Evolutionary conservation across 192 early-diverging fungal species (phyloP).

Genomic region (Chytriomyces sp.): DNA sequence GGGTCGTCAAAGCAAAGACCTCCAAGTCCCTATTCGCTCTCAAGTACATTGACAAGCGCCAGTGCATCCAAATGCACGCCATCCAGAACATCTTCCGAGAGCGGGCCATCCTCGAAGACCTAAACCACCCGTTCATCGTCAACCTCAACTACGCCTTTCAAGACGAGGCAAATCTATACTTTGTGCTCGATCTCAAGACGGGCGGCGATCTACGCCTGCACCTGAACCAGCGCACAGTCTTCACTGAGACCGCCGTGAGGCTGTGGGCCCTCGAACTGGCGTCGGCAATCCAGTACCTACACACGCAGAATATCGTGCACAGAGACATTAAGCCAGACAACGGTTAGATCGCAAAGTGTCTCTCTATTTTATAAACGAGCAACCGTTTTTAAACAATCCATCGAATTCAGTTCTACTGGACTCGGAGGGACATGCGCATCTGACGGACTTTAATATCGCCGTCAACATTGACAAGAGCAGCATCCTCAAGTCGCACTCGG

Average conservation of each 20-base stretch:
- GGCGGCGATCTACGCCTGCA: slow-evolving; percentile 95
- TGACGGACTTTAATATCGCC: slow-evolving; percentile 97
- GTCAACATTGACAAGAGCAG: slow-evolving; percentile 69
- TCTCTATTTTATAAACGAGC: neutral
- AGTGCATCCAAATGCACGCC: slow-evolving; percentile 85
- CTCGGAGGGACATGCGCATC: slow-evolving; percentile 81
- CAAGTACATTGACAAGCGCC: slow-evolving; percentile 96
- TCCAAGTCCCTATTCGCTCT: slow-evolving; percentile 82
- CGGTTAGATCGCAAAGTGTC: slow-evolving; percentile 21
- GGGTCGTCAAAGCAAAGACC: slow-evolving; percentile 87
- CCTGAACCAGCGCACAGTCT: slow-evolving; percentile 71
- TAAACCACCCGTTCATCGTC: slow-evolving; percentile 41
- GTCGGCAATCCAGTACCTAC: slow-evolving; percentile 82
- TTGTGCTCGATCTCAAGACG: slow-evolving; percentile 93
- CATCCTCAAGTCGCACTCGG: slow-evolving; percentile 81
- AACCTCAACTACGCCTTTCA: slow-evolving; percentile 96
- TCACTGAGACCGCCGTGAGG: slow-evolving; percentile 74
- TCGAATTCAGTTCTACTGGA: slow-evolving; percentile 62
- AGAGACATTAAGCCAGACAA: slow-evolving; percentile 96
- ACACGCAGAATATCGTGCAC: slow-evolving; percentile 85
- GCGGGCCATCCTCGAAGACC: slow-evolving; percentile 72
- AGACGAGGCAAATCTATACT: slow-evolving; percentile 91
- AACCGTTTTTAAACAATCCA: neutral
- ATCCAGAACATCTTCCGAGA: slow-evolving; percentile 92
- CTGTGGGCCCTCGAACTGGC: slow-evolving; percentile 90